Base-by-base conservation (phyloP, 306 rosid species). In the Acmispon strigosus region DNA sequence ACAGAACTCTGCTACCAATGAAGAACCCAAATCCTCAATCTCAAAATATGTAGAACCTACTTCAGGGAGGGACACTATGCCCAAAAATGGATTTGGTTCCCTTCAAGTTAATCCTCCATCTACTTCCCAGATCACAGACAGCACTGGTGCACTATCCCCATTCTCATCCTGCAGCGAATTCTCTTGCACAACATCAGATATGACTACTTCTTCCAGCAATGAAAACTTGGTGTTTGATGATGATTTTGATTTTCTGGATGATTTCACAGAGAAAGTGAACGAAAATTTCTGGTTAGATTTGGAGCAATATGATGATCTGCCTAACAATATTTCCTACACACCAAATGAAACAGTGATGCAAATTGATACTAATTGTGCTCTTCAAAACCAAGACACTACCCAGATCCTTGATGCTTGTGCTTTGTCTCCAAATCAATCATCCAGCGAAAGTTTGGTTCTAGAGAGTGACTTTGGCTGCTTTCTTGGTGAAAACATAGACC, bases 231-330 rank as follows among this genome's bases (percentile, higher is more conserved):
- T 52, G 6, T 10, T 60, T 52, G 76, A 79, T 32, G 69, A 72
- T 81, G 79, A 76, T 8, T 66, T 76, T 0, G 73, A 69, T 37
- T 81, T 81, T 72, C 79, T 81, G 1, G 78, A 80, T 56, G 58
- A 60, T 17, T 39, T 7, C 12, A 4, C 24, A 17, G 69, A 74
- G 11, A 1, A 17, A 0, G 3, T 50, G 41, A 8, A 20, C 14
- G 67, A 10, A n/a, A 60, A 43, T 58, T 76, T 81, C 66, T 81
- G 81, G 85, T 32, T 48, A 16, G 79, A 79, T 0, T 27, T 3
- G 3, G 32, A 27, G 4, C 32, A 2, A 27, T 27, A 27, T 22
- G 2, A 22, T 22, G n/a, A n/a, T n/a, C n/a, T n/a, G n/a, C 24
- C 42, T 37, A 63, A 19, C 14, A 52, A 75, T 22, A 8, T 79